Evolutionary conservation across 2,329 filamentous ascomycete genomes (phyloP), one percentile per base, ranked within the genome.

Genomic region (Elsinoe fawcettii): DNA sequence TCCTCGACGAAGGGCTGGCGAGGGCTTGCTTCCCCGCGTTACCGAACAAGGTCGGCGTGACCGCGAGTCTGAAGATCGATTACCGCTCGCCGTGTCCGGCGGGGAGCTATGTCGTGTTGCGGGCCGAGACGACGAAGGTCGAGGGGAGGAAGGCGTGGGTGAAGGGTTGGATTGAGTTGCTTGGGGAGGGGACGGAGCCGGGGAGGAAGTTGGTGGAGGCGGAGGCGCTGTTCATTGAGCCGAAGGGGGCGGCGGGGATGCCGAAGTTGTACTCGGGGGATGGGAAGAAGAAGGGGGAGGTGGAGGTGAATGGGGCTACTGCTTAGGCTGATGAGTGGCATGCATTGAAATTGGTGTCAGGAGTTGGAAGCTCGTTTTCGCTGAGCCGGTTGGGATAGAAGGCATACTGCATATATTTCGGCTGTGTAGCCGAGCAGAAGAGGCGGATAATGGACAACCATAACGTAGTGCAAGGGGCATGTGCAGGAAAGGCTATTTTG

Each of bases 101-200:
- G 5, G 81, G 83, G 20, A 81, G 81, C 60, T 93, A 87, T 67
- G 76, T 95, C 27, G 88, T 95, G 43, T 74, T 99, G 59, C 80
- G 81, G 60, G 91, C 89, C 3, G 81, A 83, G 68, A 96, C 91
- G 18, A 85, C 82, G 8, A 91, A 87, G 74, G 87, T 92, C 1
- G 90, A 97, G 68, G 92, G 93, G 1, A 80, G 93, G 61, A 97
- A 97, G 76, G 92, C 90, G 11, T 96, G 90, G 90, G 90, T 96
- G 1, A 86, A 88, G 73, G 93, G 90, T 1, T 81, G 83, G 64
- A 85, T 97, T 65, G 90, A 96, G 79, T 85, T 88, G 57, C 73
- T 97, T 60, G 81, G 81, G 59, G 72, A 77, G 23, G 65, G 62
- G 12, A 65, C 63, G 7, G 65, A 62, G 51, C 65, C 79, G 12